Evolutionary conservation across 2,329 filamentous ascomycete genomes (phyloP).

Genomic region (Colletotrichum horii): DNA sequence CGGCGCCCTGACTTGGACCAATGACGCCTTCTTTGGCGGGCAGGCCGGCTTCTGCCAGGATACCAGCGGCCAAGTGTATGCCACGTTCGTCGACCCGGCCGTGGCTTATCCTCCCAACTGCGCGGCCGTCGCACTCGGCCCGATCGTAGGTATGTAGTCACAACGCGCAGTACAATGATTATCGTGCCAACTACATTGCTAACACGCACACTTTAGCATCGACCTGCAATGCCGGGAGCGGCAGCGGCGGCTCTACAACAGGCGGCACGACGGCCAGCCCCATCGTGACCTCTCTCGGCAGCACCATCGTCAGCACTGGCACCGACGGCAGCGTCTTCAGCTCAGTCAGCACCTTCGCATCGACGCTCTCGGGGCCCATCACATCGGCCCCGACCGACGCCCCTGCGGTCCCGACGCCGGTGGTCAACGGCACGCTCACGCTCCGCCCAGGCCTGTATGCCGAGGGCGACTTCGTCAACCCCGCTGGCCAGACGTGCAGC

Average conservation of each 20-base stretch:
- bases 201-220: background rate
- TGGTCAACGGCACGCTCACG: constrained; percentile 10
- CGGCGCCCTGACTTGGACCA: constrained; percentile 7
- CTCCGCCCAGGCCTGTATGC: constrained; percentile 12
- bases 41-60: constrained; percentile 18
- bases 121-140: background rate
- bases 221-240: background rate
- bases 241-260: background rate
- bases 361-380: background rate
- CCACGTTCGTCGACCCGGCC: constrained; percentile 9
- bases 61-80: background rate
- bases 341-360: background rate
- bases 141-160: background rate
- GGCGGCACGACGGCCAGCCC: background rate
- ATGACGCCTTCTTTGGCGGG: constrained; percentile 7
- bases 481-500: background rate
- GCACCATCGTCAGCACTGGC: constrained; percentile 4
- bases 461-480: background rate
- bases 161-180: background rate
- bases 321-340: background rate
- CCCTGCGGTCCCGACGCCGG: background rate
- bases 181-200: background rate
- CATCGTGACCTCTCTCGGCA: background rate
- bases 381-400: background rate
- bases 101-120: constrained; percentile 12